Percentiles rank a stretch among this genome's conserved stretches.
phyloP scores from a whole-genome alignment of 1,284 basidiomycete species.

The Rhodotorula glutinis region DNA sequence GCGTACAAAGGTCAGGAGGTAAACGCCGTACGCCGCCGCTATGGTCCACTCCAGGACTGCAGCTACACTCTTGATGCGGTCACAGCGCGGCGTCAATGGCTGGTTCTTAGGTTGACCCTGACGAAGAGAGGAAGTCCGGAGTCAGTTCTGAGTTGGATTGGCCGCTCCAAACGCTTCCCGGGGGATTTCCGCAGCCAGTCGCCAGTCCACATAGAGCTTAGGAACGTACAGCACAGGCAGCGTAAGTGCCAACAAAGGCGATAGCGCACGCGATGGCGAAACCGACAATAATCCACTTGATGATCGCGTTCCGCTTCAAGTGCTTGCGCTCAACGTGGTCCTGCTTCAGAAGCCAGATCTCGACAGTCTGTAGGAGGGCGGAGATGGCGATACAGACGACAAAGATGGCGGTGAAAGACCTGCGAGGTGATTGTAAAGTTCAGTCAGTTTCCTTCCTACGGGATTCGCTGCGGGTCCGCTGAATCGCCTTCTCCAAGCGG shows the following conservation, averaged over 20 bases:
- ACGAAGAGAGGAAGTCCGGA: too few relatives aligned
- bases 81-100: too few relatives aligned
- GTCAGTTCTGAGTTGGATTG: too few relatives aligned
- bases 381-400: constrained; percentile 53
- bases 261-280: constrained; percentile 52
- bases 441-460: background rate
- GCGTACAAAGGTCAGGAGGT: constrained; percentile 36
- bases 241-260: constrained; percentile 52
- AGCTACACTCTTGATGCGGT: constrained; percentile 46
- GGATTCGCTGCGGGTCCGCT: too few relatives aligned
- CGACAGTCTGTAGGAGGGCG: constrained; percentile 53
- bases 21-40: constrained; percentile 44
- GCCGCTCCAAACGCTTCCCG: too few relatives aligned
- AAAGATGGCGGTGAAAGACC: constrained; percentile 43
- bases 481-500: too few relatives aligned
- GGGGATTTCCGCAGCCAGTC: too few relatives aligned
- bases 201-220: too few relatives aligned
- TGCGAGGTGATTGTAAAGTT: background rate
- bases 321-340: constrained; percentile 47
- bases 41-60: constrained; percentile 48
- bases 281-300: constrained; percentile 52
- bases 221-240: constrained; percentile 34
- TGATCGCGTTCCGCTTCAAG: constrained; percentile 51
- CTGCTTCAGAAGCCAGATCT: constrained; percentile 49
- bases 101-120: too few relatives aligned